Evolutionary conservation across 2,329 filamentous ascomycete genomes (phyloP).

Genomic region (Colletotrichum somersetense): DNA sequence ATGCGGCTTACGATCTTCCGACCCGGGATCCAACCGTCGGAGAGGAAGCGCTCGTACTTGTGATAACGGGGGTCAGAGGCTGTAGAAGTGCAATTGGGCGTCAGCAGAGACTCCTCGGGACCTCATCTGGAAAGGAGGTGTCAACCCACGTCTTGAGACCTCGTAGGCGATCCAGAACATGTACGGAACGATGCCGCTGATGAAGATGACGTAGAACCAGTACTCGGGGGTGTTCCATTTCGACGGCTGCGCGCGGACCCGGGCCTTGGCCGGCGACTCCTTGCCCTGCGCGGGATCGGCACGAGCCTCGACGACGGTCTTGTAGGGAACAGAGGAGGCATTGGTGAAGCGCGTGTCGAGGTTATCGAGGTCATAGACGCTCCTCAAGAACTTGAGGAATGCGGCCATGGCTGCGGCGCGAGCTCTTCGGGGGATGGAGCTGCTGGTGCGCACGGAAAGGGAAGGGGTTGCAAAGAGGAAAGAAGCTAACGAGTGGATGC

Average conservation of each 20-base stretch:
- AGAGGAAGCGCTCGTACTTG: constrained; percentile 78
- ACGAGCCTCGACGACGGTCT: constrained; percentile 66
- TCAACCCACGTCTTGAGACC: constrained; percentile 80
- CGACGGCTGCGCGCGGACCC: constrained; percentile 66
- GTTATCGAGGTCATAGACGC: constrained; percentile 74
- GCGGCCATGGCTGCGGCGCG: constrained; percentile 53
- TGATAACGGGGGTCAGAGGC: constrained; percentile 85
- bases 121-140: neutral
- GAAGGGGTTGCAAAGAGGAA: neutral
- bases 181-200: constrained; percentile 76
- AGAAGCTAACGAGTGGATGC: neutral
- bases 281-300: constrained; percentile 52
- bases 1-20: constrained; percentile 79
- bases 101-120: neutral
- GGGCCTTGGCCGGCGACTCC: constrained; percentile 58
- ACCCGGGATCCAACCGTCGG: constrained; percentile 90
- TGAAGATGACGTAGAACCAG: constrained; percentile 80
- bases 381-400: constrained; percentile 57
- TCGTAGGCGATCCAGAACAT: constrained; percentile 94
- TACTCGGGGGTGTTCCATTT: constrained; percentile 92
- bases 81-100: constrained; percentile 52
- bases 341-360: constrained; percentile 75
- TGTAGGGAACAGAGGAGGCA: constrained; percentile 76
- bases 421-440: neutral
- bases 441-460: constrained; percentile 18